Evolutionary conservation across 108 stramenopile genomes (phyloP), one percentile per base, ranked within the genome.

Genomic region (Phaeodactylum tricornutum): DNA sequence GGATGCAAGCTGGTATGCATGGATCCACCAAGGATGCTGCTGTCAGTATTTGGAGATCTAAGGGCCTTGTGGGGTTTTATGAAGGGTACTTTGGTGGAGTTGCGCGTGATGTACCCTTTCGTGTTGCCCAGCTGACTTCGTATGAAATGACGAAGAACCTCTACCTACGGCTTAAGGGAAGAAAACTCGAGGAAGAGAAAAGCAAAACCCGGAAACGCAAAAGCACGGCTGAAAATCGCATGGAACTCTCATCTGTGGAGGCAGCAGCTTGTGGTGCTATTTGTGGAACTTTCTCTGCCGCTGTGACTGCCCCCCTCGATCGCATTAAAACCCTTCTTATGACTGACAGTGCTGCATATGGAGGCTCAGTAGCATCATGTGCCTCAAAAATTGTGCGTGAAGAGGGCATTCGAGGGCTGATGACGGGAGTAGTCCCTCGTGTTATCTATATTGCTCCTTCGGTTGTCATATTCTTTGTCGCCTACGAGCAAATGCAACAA

Each of bases 381-480:
- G 71, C 77, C 0, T 39, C 69, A 26, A 67, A 67, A 47, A 77
- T 84, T 39, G 53, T 59, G 33, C 53, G 54, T 55, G 63, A 81
- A 4, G 77, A 81, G 20, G 86, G 86, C n/a, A 21, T 77, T 30
- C 29, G 40, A 7, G 86, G 80, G 0, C 61, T 88, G n/a, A 50
- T 59, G 27, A 41, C 53, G 6, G 86, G 86, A 14, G 44, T 88
- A 20, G 74, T 75, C 1, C 86, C 86, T 14, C 57, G 86, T 21
- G 79, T 88, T 25, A 60, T 52, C 37, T 81, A 80, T 51, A 81
- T 88, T 61, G 86, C 80, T 27, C 86, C 86, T 2, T 78, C 76
- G 51, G 86, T 88, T 22, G 79, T 67, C 21, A 75, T 83, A 43
- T 88, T 88, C 59, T 88, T 88, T 47, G 71, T 79, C 22, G 79